These are phyloP conservation scores for Zoysia matrella DNA, from an alignment of 202 grass and related monocot species.

Conservation along the genomic window DNA sequence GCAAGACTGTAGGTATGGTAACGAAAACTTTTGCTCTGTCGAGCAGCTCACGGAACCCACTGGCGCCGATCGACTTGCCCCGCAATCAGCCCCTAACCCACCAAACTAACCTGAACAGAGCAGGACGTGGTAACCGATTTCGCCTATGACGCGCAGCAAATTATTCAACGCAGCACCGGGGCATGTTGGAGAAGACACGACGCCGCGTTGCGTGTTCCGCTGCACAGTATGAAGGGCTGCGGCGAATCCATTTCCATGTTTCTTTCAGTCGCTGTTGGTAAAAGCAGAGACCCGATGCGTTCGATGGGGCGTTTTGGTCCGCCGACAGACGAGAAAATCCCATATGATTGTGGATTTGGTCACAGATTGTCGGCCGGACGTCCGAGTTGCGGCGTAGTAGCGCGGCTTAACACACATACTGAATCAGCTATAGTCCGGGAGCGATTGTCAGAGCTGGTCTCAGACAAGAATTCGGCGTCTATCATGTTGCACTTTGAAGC, in stretches of 20 bases:
- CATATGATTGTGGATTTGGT: neutral
- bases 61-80: conserved; percentile 8
- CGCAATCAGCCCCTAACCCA: conserved; percentile 35
- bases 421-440: no score
- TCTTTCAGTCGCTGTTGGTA: neutral
- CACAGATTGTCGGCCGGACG: neutral
- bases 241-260: neutral
- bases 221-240: no score
- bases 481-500: no score
- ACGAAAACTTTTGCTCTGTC: conserved; percentile 6
- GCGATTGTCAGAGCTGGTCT: no score
- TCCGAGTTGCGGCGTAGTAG: neutral
- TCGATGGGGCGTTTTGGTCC: conserved; percentile 28
- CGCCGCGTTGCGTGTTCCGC: no score
- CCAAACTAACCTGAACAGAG: conserved; percentile 10
- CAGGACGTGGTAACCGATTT: neutral
- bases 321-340: conserved; percentile 14
- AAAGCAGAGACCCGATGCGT: neutral
- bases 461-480: no score
- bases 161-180: neutral
- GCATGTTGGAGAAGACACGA: neutral
- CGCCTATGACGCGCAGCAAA: neutral
- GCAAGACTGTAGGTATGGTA: neutral
- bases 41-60: conserved; percentile 33
- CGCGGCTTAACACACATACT: neutral